phyloP scores from a whole-genome alignment of 345 rosid species.

The Citrus cavaleriei region DNA sequence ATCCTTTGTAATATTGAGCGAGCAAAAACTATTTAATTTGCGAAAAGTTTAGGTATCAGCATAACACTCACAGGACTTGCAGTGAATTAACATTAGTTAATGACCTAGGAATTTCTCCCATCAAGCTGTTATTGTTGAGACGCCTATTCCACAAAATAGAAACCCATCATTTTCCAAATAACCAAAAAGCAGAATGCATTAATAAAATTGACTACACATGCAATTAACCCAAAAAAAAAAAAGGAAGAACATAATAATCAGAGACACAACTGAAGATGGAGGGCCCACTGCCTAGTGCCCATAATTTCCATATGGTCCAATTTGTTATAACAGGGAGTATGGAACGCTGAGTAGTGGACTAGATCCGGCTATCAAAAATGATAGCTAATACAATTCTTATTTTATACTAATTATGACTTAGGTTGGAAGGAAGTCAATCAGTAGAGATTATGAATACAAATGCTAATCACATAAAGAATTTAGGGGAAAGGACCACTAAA shows the following conservation, averaged over 20 bases:
- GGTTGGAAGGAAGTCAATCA: background rate
- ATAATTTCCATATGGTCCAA: background rate
- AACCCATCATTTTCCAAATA: constrained; percentile 9
- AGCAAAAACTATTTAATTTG: too few species aligned
- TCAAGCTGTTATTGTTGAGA: constrained; percentile 67
- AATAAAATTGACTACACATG: background rate
- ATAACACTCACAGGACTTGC: constrained; percentile 74
- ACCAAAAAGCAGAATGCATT: background rate
- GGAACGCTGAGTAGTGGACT: background rate
- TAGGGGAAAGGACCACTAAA: background rate
- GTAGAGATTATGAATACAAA: background rate
- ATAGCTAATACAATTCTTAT: background rate
- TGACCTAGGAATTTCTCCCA: constrained; percentile 51
- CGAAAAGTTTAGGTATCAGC: background rate
- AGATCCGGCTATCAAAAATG: background rate
- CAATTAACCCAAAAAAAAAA: background rate
- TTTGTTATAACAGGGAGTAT: background rate
- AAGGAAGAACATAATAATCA: background rate
- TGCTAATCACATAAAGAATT: background rate
- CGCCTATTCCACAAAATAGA: constrained; percentile 46
- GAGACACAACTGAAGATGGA: background rate
- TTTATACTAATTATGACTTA: background rate
- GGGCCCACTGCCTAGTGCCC: background rate
- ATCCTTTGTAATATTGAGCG: background rate
- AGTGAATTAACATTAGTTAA: constrained; percentile 42